Base-by-base conservation (phyloP, 2,329 filamentous ascomycete species). In the Verticillium alfalfae region DNA sequence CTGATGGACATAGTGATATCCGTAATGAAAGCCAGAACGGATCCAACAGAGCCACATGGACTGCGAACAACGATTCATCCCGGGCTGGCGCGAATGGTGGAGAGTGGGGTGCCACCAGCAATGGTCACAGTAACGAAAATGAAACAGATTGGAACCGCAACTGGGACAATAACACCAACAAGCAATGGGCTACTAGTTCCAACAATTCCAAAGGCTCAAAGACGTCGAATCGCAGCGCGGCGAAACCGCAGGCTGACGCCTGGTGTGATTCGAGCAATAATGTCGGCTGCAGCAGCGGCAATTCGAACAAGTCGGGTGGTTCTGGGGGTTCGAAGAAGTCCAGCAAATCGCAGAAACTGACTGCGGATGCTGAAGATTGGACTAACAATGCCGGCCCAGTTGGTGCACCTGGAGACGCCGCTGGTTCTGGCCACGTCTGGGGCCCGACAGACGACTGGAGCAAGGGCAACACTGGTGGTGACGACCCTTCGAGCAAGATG, bases 141-240 rank as follows among this genome's bases (percentile, higher is more conserved):
- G 65, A 61, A 13, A 63, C 59, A 31, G 63, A 63, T 3, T 68
- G 63, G 62, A 59, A 63, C 22, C 45, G 41, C 12, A 59, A 60
- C n/a, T 63, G 60, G 15, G 45, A 52, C n/a, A 26, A n/a, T n/a
- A 16, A 41, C 39, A 41, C 39, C 6, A 41, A 52, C n/a, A 49
- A 62, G 16, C 49, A 60, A 18, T 58, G 61, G 59, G 34, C 61
- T 26, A 34, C 22, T 6, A 34, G 22, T 16, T 38, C 16, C 16
- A 36, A 60, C n/a, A 64, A 63, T 16, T 56, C 58, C 54, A 60
- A 60, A 9, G 58, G 63, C 31, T 61, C 60, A 3, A 62, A 60
- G 36, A 61, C 54, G 15, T 52, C 45, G 18, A 52, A 52, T 18
- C 45, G 45, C n/a, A 59, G 58, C 36, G 54, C 49, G 31, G 60